Conservation (phyloP, 2,329 filamentous ascomycete genomes). For the Didymella glomerata region DNA sequence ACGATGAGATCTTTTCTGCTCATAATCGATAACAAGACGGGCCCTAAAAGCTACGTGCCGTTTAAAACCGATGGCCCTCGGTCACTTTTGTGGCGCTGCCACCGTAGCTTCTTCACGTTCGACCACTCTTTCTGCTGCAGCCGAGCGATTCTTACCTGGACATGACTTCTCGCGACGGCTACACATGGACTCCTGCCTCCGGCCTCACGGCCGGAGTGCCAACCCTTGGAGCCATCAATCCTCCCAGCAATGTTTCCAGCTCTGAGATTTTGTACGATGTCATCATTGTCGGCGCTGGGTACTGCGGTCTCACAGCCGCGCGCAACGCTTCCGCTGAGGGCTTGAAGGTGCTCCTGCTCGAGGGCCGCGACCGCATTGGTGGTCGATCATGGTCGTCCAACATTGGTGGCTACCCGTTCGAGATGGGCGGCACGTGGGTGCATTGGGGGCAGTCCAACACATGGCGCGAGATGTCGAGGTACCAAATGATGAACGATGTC, state of each 20-base stretch:
- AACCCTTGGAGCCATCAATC: conserved; percentile 30
- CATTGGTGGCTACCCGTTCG: conserved; percentile 45
- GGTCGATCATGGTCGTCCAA: conserved; percentile 55
- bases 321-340: conserved; percentile 33
- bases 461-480: conserved; percentile 56
- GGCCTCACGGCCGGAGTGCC: conserved; percentile 33
- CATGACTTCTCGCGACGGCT: conserved; percentile 37
- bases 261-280: conserved; percentile 31
- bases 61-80: not conserved
- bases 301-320: conserved; percentile 38
- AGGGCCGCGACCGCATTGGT: conserved; percentile 55
- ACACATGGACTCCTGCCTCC: conserved; percentile 28
- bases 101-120: not conserved
- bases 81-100: not conserved
- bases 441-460: conserved; percentile 34
- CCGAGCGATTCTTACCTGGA: not conserved
- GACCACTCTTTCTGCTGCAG: not conserved
- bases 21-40: not conserved
- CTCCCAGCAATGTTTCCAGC: conserved; percentile 26
- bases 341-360: conserved; percentile 45
- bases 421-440: conserved; percentile 57
- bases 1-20: not conserved
- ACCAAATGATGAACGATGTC: conserved; percentile 50
- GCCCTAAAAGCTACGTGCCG: not conserved
- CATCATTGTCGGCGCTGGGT: conserved; percentile 37